Conservation (phyloP, 2,329 filamentous ascomycete genomes). For the Dactylellina drechsleri region DNA sequence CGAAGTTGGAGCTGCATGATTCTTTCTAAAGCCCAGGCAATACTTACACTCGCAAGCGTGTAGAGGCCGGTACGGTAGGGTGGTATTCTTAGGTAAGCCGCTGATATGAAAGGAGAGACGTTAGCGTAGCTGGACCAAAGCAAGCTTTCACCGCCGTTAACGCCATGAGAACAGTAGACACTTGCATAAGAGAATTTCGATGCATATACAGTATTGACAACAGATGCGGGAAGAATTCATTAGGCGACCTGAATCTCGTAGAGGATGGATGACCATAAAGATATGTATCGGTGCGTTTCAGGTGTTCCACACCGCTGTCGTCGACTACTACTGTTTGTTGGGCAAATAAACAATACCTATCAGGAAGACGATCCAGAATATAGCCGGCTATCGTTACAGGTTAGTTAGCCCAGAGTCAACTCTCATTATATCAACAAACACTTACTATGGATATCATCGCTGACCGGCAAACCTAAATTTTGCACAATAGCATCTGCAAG, state of each 20-base stretch:
- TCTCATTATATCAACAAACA: neutral
- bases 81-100: slow-evolving; percentile 22
- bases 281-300: slow-evolving; percentile 36
- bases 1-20: neutral
- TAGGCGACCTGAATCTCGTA: slow-evolving; percentile 24
- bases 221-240: slow-evolving; percentile 28
- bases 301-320: slow-evolving; percentile 11
- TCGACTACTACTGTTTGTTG: slow-evolving; percentile 18
- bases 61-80: slow-evolving; percentile 13
- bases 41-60: slow-evolving; percentile 22
- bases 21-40: slow-evolving; percentile 17
- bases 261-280: slow-evolving; percentile 40
- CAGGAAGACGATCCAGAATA: slow-evolving; percentile 24
- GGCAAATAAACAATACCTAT: slow-evolving; percentile 28
- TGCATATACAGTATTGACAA: slow-evolving; percentile 14
- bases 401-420: neutral
- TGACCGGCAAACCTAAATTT: neutral
- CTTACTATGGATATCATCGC: slow-evolving; percentile 6
- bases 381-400: slow-evolving; percentile 14
- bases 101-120: slow-evolving; percentile 12
- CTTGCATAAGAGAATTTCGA: slow-evolving; percentile 23
- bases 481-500: slow-evolving; percentile 29
- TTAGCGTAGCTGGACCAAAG: slow-evolving; percentile 12
- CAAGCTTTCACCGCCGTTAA: neutral
- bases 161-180: neutral